Evolutionary conservation across 1,284 basidiomycete genomes (phyloP), one percentile per base, ranked within the genome.

Genomic region (Somion occarium): DNA sequence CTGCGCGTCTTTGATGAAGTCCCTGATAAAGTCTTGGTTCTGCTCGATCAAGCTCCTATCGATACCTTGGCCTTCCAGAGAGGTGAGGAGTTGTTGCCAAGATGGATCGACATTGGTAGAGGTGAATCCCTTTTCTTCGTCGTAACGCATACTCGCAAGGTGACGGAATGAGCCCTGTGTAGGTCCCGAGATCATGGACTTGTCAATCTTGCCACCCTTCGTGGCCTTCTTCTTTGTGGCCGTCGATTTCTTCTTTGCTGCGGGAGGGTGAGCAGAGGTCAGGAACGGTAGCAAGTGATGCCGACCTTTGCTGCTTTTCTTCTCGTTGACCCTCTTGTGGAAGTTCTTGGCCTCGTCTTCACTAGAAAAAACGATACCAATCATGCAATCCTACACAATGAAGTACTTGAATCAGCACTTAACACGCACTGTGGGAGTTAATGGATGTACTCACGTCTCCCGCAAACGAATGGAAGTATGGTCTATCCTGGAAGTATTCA

Each of bases 131-230:
- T 84, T 82, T 59, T 96, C 84, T 0, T 82, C 68, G 59, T 96
- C 90, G 67, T 90, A 98, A 22, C 94, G 94, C 91, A 99, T 97
- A 65, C 98, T 95, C 0, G 91, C 93, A 42, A 97, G 80, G 64
- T 98, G 95, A 57, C 84, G 80, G 75, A 98, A 98, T 3, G 88
- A 88, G 18, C 85, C 87, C 2, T 71, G 65, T 15, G 82, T 82
- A 1, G 95, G 94, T 0, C 78, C 88, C 11, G 91, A 93, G 50
- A 98, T 98, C 76, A 91, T 82, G 1, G 90, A 88, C 70, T 97
- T 97, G 72, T 94, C 85, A 55, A 96, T 88, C 66, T 84, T 88
- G 45, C 86, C 82, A 5, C 79, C 76, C 52, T 78, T 81, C 9
- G 69, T 61, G 1, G 66, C 53, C 57, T 82, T 83, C 71, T 85